Evolutionary conservation across 148 eudicot genomes (phyloP), one percentile per base, ranked within the genome.

Genomic region (Vaccinium myrtillus): DNA sequence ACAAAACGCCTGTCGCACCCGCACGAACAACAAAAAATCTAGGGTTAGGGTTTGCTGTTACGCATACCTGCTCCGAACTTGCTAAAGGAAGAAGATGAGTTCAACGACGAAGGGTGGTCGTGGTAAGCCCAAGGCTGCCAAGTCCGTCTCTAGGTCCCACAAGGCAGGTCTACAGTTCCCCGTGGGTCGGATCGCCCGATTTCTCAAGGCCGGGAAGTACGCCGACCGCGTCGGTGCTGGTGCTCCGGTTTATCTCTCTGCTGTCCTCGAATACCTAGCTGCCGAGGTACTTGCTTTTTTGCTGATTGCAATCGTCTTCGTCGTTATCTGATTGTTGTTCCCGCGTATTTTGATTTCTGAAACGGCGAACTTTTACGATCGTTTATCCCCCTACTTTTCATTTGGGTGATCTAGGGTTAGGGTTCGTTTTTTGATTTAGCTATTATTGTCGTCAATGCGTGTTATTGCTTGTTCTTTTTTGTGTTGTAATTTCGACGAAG

Each of bases 151-250:
- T 14, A 80, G 89, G 82, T 87, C 89, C 10, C 18, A 12, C n/a
- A 87, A 87, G 79, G 89, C 89, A 12, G 89, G 89, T 6, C 87
- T 87, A 4, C 89, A 87, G 87, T 87, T 87, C 65, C 89, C 89
- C 30, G 89, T 87, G 18, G 87, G 87, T 2, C 84, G 89, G 76
- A 84, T 87, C 79, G 89, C 89, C n/a, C 83, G 89, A 5, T 87
- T 83, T 18, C 81, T 87, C 48, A 87, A 87, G 75, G 67, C 87
- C 15, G 86, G 89, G 0, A 87, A 84, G 79, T 87, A 87, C 10
- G 82, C 89, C 5, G 88, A 87, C 70, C 83, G 87, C 6, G 87
- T 85, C 27, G 87, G 87, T 10, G 84, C 87, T 70, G 88, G 88
- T 0, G 86, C 88, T 67, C 88, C 88, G 14, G 88, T 87, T 1